A percentile compares a stretch with the other conserved stretches of the same genome.
phyloP scores from a whole-genome alignment of 352 stramenopile genomes.

The Phytophthora podocarpi region DNA sequence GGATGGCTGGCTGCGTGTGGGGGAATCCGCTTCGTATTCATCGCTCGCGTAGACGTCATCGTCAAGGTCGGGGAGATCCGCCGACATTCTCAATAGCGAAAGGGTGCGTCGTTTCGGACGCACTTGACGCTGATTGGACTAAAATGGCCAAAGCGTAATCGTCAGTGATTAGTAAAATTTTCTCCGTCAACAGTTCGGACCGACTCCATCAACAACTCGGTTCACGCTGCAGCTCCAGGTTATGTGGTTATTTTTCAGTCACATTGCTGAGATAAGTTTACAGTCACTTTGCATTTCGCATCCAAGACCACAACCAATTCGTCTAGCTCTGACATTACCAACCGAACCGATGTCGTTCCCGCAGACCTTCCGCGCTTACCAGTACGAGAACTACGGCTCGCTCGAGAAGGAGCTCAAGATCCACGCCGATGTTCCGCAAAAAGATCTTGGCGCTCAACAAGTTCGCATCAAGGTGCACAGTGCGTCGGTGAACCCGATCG shows the following conservation, averaged over 20 bases:
- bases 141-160: background rate
- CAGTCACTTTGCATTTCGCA: slow-evolving; percentile 8
- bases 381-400: slow-evolving; percentile 30
- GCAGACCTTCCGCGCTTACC: slow-evolving; percentile 26
- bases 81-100: slow-evolving; percentile 28
- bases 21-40: slow-evolving; percentile 41
- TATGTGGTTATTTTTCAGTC: background rate
- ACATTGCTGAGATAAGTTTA: too few relatives aligned
- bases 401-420: background rate
- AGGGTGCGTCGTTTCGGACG: slow-evolving; percentile 7
- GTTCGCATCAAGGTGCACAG: slow-evolving; percentile 66
- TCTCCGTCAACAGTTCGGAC: background rate
- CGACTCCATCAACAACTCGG: background rate
- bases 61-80: slow-evolving; percentile 14
- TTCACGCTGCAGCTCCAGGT: background rate
- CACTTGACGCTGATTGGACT: background rate
- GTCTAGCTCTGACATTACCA: background rate
- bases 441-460: slow-evolving; percentile 15
- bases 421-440: background rate
- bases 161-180: background rate
- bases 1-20: background rate
- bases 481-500: slow-evolving; percentile 66
- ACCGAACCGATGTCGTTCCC: background rate
- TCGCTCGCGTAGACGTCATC: slow-evolving; percentile 36
- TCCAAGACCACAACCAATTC: background rate